phyloP scores from a whole-genome alignment of 1,284 basidiomycete species.

The Boletellus sp. region DNA sequence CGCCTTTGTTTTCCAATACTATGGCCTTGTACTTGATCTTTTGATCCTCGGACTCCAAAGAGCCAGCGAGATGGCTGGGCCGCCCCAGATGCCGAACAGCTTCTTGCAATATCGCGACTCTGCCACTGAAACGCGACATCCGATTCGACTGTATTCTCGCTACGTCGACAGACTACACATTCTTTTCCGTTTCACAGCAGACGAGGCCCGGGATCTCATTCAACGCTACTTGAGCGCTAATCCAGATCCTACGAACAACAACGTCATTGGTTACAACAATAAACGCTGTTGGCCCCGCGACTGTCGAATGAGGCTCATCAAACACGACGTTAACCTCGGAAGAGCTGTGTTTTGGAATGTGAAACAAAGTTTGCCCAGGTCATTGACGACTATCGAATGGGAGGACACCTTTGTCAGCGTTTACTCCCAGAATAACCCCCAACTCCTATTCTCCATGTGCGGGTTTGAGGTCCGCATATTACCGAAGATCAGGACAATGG shows the following conservation, averaged over 20 bases:
- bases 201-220: constrained; percentile 96
- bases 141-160: constrained; percentile 91
- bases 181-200: constrained; percentile 97
- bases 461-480: constrained; percentile 97
- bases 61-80: constrained; percentile 95
- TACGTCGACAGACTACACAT: constrained; percentile 93
- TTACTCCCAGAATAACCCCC: constrained; percentile 97
- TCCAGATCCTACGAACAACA: constrained; percentile 98
- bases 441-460: constrained; percentile 96
- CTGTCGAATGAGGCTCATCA: constrained; percentile 98
- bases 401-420: constrained; percentile 96
- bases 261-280: constrained; percentile 99
- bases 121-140: constrained; percentile 89
- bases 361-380: constrained; percentile 94
- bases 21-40: constrained; percentile 86
- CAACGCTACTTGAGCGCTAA: constrained; percentile 96
- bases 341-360: constrained; percentile 99
- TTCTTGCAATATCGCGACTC: constrained; percentile 95
- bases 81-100: constrained; percentile 92
- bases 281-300: constrained; percentile 99
- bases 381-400: constrained; percentile 98
- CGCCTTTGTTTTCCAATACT: constrained; percentile 96
- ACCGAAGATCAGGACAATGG: constrained; percentile 92
- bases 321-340: constrained; percentile 98
- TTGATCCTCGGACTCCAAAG: constrained; percentile 92